phyloP scores from a whole-genome alignment of 306 rosid species.

The Castanea sativa region DNA sequence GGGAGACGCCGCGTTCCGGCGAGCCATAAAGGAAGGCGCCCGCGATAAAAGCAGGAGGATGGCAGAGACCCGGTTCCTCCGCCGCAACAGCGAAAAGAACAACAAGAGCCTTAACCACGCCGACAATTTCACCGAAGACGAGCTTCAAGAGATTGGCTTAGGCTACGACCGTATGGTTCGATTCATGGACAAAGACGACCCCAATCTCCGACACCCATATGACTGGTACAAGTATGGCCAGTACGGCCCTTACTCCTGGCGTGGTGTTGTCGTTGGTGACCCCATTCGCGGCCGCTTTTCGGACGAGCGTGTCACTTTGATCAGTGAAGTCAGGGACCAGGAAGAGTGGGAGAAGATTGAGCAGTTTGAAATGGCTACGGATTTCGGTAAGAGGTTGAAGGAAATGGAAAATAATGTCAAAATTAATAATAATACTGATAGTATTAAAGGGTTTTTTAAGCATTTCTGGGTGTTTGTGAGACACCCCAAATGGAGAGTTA shows the following conservation, averaged over 20 bases:
- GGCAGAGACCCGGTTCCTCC: constrained; percentile 67
- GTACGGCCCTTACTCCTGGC: constrained; percentile 85
- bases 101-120: constrained; percentile 45
- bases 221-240: constrained; percentile 96
- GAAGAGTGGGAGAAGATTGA: constrained; percentile 95
- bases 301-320: constrained; percentile 73
- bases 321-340: constrained; percentile 67
- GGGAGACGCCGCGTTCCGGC: constrained; percentile 56
- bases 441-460: constrained; percentile 40
- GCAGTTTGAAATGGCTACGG: constrained; percentile 69
- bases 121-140: constrained; percentile 73
- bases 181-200: constrained; percentile 91
- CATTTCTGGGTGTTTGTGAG: constrained; percentile 81
- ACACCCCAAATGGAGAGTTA: constrained; percentile 77
- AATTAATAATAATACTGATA: constrained; percentile 21
- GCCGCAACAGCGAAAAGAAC: constrained; percentile 46
- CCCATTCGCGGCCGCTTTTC: constrained; percentile 70
- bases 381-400: constrained; percentile 57
- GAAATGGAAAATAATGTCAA: constrained; percentile 21
- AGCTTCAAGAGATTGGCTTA: constrained; percentile 78
- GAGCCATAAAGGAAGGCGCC: constrained; percentile 49
- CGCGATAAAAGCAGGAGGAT: constrained; percentile 54
- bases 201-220: constrained; percentile 69
- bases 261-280: constrained; percentile 83
- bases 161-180: constrained; percentile 85